These are phyloP conservation scores for Tylopilus rubrobrunneus DNA, from an alignment of 768 basidiomycete genomes.

Conservation along the genomic window DNA sequence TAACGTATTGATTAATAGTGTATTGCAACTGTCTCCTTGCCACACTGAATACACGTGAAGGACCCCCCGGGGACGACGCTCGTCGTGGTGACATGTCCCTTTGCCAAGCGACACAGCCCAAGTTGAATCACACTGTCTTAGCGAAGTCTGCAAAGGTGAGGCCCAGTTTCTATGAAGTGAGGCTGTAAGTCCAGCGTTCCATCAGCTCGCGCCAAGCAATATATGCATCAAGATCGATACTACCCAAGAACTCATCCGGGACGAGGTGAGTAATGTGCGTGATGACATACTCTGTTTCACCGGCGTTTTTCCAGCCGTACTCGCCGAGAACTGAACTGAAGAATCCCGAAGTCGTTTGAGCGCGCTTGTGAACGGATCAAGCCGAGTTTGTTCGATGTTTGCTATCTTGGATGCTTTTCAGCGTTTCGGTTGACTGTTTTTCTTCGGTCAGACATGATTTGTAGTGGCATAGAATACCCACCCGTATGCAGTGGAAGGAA, in stretches of 20 bases:
- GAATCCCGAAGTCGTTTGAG: not conserved
- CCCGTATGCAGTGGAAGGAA: not conserved
- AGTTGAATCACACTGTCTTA: not conserved
- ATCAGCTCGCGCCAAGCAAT: slow-evolving; percentile 32
- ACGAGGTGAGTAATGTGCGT: not conserved
- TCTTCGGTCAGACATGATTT: not conserved
- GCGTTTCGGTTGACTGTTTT: not conserved
- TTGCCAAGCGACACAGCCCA: slow-evolving; percentile 1
- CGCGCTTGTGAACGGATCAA: not conserved
- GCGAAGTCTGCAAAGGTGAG: slow-evolving; percentile 6
- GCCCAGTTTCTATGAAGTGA: not conserved
- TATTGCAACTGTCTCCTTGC: slow-evolving; percentile 61
- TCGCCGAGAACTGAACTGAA: not conserved
- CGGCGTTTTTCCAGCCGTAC: not conserved
- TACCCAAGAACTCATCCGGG: not conserved
- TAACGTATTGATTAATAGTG: slow-evolving; percentile 32
- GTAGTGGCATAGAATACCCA: not conserved
- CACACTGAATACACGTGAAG: slow-evolving; percentile 50
- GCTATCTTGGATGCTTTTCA: not conserved
- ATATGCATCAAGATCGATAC: not conserved
- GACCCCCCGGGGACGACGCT: slow-evolving; percentile 31
- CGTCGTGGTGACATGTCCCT: slow-evolving; percentile 2
- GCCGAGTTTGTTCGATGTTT: not conserved
- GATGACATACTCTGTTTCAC: not conserved
- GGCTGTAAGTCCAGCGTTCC: not conserved